Evolutionary conservation across 2,329 filamentous ascomycete species (phyloP).

Genomic region (Aspergillus neotritici): DNA sequence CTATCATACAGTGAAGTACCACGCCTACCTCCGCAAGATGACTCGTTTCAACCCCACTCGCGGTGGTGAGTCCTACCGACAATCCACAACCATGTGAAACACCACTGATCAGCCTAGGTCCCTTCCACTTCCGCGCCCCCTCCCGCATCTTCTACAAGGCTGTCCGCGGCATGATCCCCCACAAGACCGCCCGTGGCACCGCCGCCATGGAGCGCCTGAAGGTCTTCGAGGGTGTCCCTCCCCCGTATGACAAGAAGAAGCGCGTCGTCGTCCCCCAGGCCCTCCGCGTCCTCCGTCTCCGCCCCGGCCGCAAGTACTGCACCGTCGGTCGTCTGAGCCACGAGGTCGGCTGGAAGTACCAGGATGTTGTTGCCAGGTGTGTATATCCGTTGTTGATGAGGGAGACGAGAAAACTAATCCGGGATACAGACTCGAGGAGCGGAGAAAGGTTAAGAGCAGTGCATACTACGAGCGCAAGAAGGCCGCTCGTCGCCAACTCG

Average conservation of each 20-base stretch:
- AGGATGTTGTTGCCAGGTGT: slow-evolving; percentile 96
- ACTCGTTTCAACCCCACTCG: slow-evolving; percentile 99
- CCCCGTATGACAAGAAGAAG: slow-evolving; percentile 99
- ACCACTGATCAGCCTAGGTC: slow-evolving; percentile 53
- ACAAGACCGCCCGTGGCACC: slow-evolving; percentile 98
- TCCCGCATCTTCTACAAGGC: slow-evolving; percentile 99
- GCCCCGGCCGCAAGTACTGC: slow-evolving; percentile 99
- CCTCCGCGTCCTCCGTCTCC: slow-evolving; percentile 89
- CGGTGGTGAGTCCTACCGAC: slow-evolving; percentile 64
- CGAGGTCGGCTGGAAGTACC: slow-evolving; percentile 99
- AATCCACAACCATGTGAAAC: neutral
- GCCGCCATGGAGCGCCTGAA: slow-evolving; percentile 97
- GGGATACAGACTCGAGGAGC: slow-evolving; percentile 80
- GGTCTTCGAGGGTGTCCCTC: slow-evolving; percentile 98
- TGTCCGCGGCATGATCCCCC: slow-evolving; percentile 99
- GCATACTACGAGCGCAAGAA: slow-evolving; percentile 99
- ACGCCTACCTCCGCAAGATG: slow-evolving; percentile 99
- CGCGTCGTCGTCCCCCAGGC: slow-evolving; percentile 98
- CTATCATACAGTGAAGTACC: slow-evolving; percentile 85
- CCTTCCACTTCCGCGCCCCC: slow-evolving; percentile 99
- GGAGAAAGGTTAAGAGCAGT: slow-evolving; percentile 97
- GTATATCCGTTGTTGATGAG: slow-evolving; percentile 38
- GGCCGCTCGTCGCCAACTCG: slow-evolving; percentile 82
- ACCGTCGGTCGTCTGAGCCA: slow-evolving; percentile 95
- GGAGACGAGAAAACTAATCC: neutral